phyloP scores from a whole-genome alignment of 805 yeast species.

The Myxozyma geophila region DNA sequence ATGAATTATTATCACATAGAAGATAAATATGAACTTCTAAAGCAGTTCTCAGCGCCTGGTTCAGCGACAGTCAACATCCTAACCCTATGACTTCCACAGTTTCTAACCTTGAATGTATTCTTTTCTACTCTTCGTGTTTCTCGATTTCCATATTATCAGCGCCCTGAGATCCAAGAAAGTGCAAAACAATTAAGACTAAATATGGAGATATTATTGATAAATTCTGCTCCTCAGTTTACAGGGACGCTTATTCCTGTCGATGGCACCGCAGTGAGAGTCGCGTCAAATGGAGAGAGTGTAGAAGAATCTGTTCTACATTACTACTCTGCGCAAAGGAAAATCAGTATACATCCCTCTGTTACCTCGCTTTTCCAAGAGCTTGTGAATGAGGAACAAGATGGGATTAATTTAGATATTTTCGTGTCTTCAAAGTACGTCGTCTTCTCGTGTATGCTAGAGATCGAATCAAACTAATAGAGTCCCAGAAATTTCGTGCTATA shows the following conservation, averaged over 20 bases:
- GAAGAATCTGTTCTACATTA: background rate
- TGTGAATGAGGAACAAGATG: background rate
- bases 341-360: background rate
- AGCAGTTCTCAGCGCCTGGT: background rate
- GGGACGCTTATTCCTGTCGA: background rate
- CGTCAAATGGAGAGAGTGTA: background rate
- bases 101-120: background rate
- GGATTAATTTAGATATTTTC: background rate
- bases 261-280: background rate
- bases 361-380: background rate
- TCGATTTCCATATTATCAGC: background rate
- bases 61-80: background rate
- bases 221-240: background rate
- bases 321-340: background rate
- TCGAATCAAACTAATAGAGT: background rate
- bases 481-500: slow-evolving; percentile 16
- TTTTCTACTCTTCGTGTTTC: too few relatives aligned
- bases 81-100: background rate
- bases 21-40: too few relatives aligned
- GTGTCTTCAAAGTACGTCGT: slow-evolving; percentile 4
- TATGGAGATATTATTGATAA: background rate
- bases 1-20: background rate
- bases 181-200: background rate
- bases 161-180: background rate
- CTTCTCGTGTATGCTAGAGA: background rate